These are phyloP conservation scores for Cystofilobasidium capitatum DNA, from an alignment of 768 basidiomycete species.

Conservation along the genomic window DNA sequence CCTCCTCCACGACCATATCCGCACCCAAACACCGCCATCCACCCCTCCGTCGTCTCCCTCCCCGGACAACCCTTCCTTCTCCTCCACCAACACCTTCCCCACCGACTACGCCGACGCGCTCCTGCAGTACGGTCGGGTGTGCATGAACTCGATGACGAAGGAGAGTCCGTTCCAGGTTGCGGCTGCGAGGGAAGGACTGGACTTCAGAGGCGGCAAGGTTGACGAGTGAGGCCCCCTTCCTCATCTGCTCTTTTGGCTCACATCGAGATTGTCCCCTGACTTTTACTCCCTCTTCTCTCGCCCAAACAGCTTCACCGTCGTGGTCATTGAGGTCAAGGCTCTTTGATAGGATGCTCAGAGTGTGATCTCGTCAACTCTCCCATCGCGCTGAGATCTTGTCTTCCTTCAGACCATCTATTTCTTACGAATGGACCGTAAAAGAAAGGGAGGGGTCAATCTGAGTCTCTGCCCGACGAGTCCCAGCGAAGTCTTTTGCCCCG, in stretches of 20 bases:
- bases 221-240: slow-evolving; percentile 32
- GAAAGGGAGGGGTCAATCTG: too few relatives aligned
- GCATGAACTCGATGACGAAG: slow-evolving; percentile 37
- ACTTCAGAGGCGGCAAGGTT: slow-evolving; percentile 38
- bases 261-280: background rate
- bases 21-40: background rate
- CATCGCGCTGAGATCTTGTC: too few relatives aligned
- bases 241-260: background rate
- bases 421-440: too few relatives aligned
- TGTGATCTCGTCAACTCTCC: too few relatives aligned
- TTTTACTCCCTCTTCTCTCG: background rate
- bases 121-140: slow-evolving; percentile 36
- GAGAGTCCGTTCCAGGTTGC: slow-evolving; percentile 39
- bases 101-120: slow-evolving; percentile 37
- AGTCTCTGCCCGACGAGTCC: too few relatives aligned
- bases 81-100: background rate
- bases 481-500: too few relatives aligned
- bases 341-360: background rate
- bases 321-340: slow-evolving; percentile 1
- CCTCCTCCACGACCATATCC: slow-evolving; percentile 16
- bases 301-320: slow-evolving; percentile 18
- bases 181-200: slow-evolving; percentile 34
- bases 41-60: background rate
- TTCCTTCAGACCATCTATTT: too few relatives aligned
- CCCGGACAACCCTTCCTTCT: background rate